phyloP scores from a whole-genome alignment of 805 yeast genomes.

The Ogataea ganodermae region DNA sequence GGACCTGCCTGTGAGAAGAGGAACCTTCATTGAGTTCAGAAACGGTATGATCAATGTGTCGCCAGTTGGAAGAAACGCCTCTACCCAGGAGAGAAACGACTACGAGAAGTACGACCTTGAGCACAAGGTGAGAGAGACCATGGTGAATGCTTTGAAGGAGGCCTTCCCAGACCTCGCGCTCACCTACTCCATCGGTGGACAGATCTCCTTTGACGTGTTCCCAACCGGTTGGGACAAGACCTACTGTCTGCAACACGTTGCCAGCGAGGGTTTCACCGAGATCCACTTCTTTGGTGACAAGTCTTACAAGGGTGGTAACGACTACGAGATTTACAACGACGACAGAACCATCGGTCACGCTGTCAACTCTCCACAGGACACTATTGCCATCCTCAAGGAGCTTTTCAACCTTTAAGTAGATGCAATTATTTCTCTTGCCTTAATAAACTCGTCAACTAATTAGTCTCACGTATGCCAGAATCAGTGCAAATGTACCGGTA shows the following conservation, averaged over 20 bases:
- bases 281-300: slow-evolving; percentile 99
- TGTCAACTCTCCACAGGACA: slow-evolving; percentile 86
- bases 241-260: slow-evolving; percentile 92
- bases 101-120: slow-evolving; percentile 81
- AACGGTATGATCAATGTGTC: slow-evolving; percentile 99
- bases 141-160: slow-evolving; percentile 82
- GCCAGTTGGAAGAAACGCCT: slow-evolving; percentile 98
- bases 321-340: slow-evolving; percentile 93
- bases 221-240: slow-evolving; percentile 99
- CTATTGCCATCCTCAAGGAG: slow-evolving; percentile 82
- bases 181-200: slow-evolving; percentile 99
- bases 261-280: slow-evolving; percentile 75
- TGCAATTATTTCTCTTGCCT: background rate
- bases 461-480: slow-evolving; percentile 87
- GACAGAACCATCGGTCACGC: slow-evolving; percentile 95
- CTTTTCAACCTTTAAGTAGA: slow-evolving; percentile 54
- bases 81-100: slow-evolving; percentile 90
- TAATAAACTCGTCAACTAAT: slow-evolving; percentile 31
- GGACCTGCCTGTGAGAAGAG: slow-evolving; percentile 96
- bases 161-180: slow-evolving; percentile 81
- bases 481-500: slow-evolving; percentile 95
- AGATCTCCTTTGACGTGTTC: slow-evolving; percentile 98
- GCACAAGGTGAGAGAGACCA: slow-evolving; percentile 77
- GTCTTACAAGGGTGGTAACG: slow-evolving; percentile 96
- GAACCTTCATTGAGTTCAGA: slow-evolving; percentile 98